Base-by-base conservation (phyloP, 129 eudicot genomes). In the Calendula officinalis region DNA sequence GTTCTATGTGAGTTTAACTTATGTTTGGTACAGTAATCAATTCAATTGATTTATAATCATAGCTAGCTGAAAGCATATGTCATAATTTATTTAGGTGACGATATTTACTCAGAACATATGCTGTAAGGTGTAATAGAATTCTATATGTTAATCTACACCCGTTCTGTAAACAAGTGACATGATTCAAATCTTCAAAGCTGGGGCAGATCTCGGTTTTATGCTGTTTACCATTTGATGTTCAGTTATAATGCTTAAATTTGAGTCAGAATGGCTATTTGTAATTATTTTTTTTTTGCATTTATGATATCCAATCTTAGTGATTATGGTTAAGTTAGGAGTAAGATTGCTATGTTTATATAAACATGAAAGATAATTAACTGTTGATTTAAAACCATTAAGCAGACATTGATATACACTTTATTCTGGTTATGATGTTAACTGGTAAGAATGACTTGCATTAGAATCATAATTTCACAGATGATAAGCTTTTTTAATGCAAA, bases 381-480 rank as follows among this genome's bases (percentile, higher is more conserved):
- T 38, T 8, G 7, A 17, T 9, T 15, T 70, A 14, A 38, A 38
- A 60, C 55, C 47, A 32, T 49, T 60, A 59, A 36, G 49, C 11
- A 47, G 67, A 69, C n/a, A n/a, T 56, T 13, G 39, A 56, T 68
- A 8, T 68, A 11, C 34, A 30, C 33, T 43, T 33, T 43, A 30
- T 55, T 55, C 3, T 43, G 37, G 44, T 67, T 68, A 55, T 67
- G 66, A 68, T 68, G 65, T 15, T 68, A 3, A 41, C 34, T 32
- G 1, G 12, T 55, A 55, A 55, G 41, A 14, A 68, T 68, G 37
- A 68, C 38, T 3, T 45, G 33, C 27, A 56, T 10, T 44, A 15
- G 14, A 55, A 32, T 43, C 35, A 67, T 33, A 32, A 16, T 35
- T 67, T 39, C 30, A 16, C 73, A 55, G 43, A 55, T 40, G 22